A percentile compares a stretch with the other conserved stretches of the same genome.
Conservation (phyloP, 1,139 yeast genomes). For the Blastobotrys persicus region DNA sequence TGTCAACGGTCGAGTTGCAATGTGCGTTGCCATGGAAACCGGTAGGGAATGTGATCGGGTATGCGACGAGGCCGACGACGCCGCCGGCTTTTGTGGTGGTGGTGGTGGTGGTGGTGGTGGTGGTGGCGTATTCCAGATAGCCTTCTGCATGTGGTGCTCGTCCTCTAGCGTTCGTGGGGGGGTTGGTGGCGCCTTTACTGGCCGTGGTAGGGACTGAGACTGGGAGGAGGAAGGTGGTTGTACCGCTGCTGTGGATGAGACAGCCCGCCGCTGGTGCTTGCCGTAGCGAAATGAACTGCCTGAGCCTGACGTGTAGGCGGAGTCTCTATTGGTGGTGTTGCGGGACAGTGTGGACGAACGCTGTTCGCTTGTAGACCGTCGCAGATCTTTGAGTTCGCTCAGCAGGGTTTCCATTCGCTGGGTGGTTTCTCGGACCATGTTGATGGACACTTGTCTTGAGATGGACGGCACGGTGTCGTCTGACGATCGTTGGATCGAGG, state of each 20-base stretch:
- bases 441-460: conserved; percentile 7
- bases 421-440: conserved; percentile 27
- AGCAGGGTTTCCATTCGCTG: conserved; percentile 26
- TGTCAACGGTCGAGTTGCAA: conserved; percentile 10
- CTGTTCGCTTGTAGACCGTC: conserved; percentile 24
- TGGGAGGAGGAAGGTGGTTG: background rate
- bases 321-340: conserved; percentile 1
- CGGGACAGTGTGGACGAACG: conserved; percentile 2
- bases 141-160: background rate
- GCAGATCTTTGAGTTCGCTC: conserved; percentile 25
- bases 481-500: background rate
- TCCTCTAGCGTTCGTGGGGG: conserved; percentile 6
- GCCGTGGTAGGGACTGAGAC: background rate
- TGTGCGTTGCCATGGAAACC: conserved; percentile 3
- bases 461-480: conserved; percentile 8
- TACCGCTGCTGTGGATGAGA: background rate
- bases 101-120: conserved; percentile 7
- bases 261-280: background rate
- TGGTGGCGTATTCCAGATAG: conserved; percentile 4
- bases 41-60: conserved; percentile 8
- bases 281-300: background rate
- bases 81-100: conserved; percentile 1
- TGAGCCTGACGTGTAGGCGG: conserved; percentile 5
- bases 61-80: background rate
- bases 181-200: conserved; percentile 7